Percentiles rank a stretch among this genome's conserved stretches.
These are phyloP conservation scores for Rutstroemia sp. DNA, from an alignment of 2,329 filamentous ascomycete species.

Conservation along the genomic window DNA sequence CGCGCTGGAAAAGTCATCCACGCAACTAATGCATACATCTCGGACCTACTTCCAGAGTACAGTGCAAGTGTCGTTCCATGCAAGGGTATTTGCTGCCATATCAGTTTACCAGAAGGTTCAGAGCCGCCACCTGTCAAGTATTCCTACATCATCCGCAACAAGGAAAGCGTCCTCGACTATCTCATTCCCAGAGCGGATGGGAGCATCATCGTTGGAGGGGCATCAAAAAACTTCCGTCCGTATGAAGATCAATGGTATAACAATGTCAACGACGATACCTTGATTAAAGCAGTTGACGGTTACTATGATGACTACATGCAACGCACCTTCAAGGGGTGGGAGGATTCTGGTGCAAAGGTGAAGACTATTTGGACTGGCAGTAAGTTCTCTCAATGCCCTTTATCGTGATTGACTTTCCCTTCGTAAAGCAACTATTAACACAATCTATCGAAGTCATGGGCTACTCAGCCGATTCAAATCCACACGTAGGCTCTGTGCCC, in stretches of 20 bases:
- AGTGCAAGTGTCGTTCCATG: constrained; percentile 50
- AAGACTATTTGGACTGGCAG: constrained; percentile 24
- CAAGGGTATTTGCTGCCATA: constrained; percentile 37
- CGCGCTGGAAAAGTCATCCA: constrained; percentile 48
- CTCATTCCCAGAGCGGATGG: constrained; percentile 26
- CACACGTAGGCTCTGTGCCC: not conserved
- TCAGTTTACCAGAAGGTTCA: constrained; percentile 19
- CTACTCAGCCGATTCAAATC: constrained; percentile 3
- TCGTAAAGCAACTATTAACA: not conserved
- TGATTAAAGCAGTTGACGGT: constrained; percentile 36
- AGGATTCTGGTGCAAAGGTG: constrained; percentile 32
- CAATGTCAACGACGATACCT: constrained; percentile 37
- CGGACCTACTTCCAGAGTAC: constrained; percentile 47
- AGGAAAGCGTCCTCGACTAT: constrained; percentile 17
- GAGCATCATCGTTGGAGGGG: constrained; percentile 35
- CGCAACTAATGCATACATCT: constrained; percentile 62
- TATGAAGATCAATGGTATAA: constrained; percentile 35
- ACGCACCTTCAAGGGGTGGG: constrained; percentile 37
- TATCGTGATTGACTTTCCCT: not conserved
- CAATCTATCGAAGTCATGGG: not conserved
- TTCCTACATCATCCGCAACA: constrained; percentile 14
- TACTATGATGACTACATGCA: constrained; percentile 35
- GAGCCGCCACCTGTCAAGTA: constrained; percentile 15
- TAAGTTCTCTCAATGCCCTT: not conserved
- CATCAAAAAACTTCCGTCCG: constrained; percentile 28